Conservation (phyloP, 2,329 filamentous ascomycete species). For the Neopestalotiopsis clavispora region DNA sequence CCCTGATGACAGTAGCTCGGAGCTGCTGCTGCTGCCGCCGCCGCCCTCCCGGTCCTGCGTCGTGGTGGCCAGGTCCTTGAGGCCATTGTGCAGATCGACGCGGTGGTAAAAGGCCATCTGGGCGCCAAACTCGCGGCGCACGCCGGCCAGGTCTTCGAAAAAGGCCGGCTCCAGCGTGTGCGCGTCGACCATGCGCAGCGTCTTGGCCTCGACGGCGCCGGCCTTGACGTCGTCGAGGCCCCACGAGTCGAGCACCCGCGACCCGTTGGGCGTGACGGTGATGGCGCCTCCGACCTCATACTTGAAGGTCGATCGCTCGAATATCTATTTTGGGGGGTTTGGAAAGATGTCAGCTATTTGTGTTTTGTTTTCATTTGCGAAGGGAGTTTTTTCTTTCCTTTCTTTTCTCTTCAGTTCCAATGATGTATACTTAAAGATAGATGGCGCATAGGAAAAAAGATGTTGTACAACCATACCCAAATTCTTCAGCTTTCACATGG, state of each 20-base stretch:
- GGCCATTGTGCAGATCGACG: slow-evolving; percentile 17
- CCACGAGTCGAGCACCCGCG: slow-evolving; percentile 40
- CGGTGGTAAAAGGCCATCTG: slow-evolving; percentile 20
- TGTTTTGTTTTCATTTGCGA: background rate
- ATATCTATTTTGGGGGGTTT: slow-evolving; percentile 26
- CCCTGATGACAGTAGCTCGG: background rate
- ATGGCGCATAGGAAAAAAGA: no score
- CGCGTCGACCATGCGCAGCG: slow-evolving; percentile 29
- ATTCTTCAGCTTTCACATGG: background rate
- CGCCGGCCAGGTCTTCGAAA: slow-evolving; percentile 8
- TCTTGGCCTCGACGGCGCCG: slow-evolving; percentile 31
- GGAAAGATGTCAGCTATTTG: background rate
- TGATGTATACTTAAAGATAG: no score
- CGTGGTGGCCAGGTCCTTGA: slow-evolving; percentile 14
- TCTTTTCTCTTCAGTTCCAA: no score
- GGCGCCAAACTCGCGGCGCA: slow-evolving; percentile 17
- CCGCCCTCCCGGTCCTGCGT: background rate
- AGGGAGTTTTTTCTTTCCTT: no score
- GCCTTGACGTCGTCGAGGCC: slow-evolving; percentile 37
- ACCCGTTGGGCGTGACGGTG: slow-evolving; percentile 42
- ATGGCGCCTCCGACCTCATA: slow-evolving; percentile 45
- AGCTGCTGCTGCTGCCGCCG: background rate
- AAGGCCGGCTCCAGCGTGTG: slow-evolving; percentile 29
- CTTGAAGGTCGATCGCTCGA: slow-evolving; percentile 42
- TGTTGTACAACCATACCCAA: no score